Conservation (phyloP, 2,329 filamentous ascomycete species). For the Penicillium vulpinum region DNA sequence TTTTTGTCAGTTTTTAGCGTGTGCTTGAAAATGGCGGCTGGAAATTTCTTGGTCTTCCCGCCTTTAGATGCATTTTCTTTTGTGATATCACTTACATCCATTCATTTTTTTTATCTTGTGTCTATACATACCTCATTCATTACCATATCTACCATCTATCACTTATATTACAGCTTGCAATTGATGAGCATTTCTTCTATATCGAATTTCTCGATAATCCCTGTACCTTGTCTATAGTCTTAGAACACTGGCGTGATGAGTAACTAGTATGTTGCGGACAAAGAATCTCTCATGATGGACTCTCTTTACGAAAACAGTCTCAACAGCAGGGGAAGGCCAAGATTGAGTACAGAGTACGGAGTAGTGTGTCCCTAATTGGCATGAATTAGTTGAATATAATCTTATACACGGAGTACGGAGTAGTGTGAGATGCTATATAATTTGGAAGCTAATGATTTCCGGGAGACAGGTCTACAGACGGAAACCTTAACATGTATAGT, state of each 20-base stretch:
- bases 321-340: not conserved
- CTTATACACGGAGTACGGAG: no score
- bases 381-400: not conserved
- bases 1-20: conserved; percentile 15
- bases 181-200: conserved; percentile 1
- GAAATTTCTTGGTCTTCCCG: not conserved
- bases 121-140: conserved; percentile 11
- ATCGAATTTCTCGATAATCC: not conserved
- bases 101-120: conserved; percentile 10
- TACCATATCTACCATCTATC: conserved; percentile 8
- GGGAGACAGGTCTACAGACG: not conserved
- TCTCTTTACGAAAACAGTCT: not conserved
- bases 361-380: no score
- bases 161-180: conserved; percentile 5
- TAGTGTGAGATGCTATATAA: not conserved
- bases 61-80: conserved; percentile 9
- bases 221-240: not conserved
- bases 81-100: conserved; percentile 9
- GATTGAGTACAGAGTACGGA: no score
- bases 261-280: no score
- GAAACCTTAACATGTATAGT: not conserved
- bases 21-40: conserved; percentile 11
- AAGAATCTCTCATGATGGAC: no score
- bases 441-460: not conserved
- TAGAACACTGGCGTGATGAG: no score